Conservation (phyloP, 495 filamentous ascomycete genomes). For the Aspergillus leporis region DNA sequence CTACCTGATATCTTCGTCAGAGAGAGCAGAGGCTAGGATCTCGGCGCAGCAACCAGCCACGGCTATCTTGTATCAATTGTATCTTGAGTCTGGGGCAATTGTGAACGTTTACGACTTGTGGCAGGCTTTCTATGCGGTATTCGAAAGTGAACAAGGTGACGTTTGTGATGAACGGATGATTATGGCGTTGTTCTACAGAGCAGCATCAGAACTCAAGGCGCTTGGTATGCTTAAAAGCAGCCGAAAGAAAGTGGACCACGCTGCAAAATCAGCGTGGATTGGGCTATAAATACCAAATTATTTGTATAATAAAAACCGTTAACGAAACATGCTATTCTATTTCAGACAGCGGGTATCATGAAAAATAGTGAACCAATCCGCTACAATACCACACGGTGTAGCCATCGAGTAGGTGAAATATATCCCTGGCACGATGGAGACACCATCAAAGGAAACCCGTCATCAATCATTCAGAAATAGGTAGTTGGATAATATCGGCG, state of each 20-base stretch:
- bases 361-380: constrained; percentile 5
- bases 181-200: constrained; percentile 77
- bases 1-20: constrained; percentile 71
- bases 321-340: not conserved
- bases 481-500: constrained; percentile 53
- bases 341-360: constrained; percentile 18
- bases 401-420: not conserved
- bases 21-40: constrained; percentile 32
- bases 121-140: constrained; percentile 78
- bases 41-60: constrained; percentile 71
- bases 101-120: constrained; percentile 90
- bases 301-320: constrained; percentile 11
- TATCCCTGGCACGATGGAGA: not conserved
- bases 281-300: constrained; percentile 48
- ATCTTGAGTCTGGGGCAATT: constrained; percentile 82
- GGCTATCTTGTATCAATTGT: constrained; percentile 85
- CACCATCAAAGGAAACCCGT: not conserved
- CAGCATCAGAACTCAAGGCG: constrained; percentile 76
- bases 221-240: constrained; percentile 87
- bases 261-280: constrained; percentile 77
- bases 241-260: constrained; percentile 87
- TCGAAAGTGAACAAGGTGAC: constrained; percentile 61
- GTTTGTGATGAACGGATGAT: constrained; percentile 49
- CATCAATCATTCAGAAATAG: constrained; percentile 24
- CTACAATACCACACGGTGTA: not conserved